Conservation (phyloP, 257 asterid species). For the Nicotiana benthamiana region DNA sequence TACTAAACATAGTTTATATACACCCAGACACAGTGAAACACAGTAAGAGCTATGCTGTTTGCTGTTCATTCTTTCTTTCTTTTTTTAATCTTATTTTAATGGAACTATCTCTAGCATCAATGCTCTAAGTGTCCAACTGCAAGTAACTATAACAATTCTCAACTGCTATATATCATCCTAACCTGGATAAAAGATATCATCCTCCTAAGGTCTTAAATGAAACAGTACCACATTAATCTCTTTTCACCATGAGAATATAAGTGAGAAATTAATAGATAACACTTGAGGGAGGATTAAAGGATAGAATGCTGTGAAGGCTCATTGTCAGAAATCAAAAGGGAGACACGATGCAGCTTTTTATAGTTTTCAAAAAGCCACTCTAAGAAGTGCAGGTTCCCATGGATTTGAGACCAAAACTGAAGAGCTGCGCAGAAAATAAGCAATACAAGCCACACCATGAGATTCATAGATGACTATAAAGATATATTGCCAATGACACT, state of each 20-base stretch:
- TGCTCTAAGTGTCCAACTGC: not conserved
- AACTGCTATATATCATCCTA: not conserved
- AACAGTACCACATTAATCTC: not conserved
- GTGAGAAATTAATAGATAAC: not conserved
- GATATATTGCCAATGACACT: not conserved
- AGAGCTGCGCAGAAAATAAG: not conserved
- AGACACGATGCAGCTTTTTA: not conserved
- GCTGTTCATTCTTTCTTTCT: too few relatives aligned
- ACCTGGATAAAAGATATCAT: not conserved
- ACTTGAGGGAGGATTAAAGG: not conserved
- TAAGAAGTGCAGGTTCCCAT: not conserved
- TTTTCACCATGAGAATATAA: not conserved
- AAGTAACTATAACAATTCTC: not conserved
- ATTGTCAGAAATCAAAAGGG: not conserved
- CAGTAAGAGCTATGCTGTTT: not conserved
- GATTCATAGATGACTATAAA: not conserved
- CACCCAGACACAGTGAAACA: not conserved
- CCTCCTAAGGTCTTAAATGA: not conserved
- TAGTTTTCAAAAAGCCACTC: not conserved
- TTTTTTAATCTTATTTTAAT: not conserved
- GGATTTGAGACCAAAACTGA: not conserved
- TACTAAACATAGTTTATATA: not conserved
- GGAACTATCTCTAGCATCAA: not conserved
- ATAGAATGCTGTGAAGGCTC: not conserved
- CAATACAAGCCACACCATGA: not conserved